Evolutionary conservation across 371 early-diverging fungal genomes (phyloP).

Genomic region (Mucor plumbeus): DNA sequence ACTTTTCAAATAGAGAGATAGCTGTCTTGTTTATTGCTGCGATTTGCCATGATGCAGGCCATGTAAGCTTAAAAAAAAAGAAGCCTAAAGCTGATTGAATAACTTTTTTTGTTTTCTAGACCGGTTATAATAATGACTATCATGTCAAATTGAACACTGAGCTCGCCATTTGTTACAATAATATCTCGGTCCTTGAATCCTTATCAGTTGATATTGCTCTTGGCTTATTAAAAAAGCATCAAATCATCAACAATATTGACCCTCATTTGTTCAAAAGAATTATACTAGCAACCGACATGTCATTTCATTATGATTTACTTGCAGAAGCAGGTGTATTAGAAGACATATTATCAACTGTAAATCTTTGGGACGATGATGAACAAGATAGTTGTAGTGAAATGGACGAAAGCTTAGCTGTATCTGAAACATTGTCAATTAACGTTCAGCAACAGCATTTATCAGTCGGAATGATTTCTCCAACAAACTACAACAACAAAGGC

Average conservation of each 20-base stretch:
- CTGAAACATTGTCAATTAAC: constrained; percentile 6
- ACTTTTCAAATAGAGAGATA: constrained; percentile 65
- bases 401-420: background rate
- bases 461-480: background rate
- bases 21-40: constrained; percentile 77
- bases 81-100: background rate
- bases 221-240: constrained; percentile 65
- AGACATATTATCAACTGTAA: constrained; percentile 14
- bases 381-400: background rate
- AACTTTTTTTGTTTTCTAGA: constrained; percentile 47
- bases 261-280: constrained; percentile 15
- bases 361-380: constrained; percentile 4
- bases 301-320: constrained; percentile 73
- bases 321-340: constrained; percentile 44
- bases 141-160: constrained; percentile 79
- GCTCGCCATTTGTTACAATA: constrained; percentile 65
- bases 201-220: constrained; percentile 74
- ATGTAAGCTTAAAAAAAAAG: constrained; percentile 80
- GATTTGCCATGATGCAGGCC: constrained; percentile 88
- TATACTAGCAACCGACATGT: constrained; percentile 86
- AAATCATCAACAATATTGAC: constrained; percentile 32
- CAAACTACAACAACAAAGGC: background rate
- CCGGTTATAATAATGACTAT: constrained; percentile 86
- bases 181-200: constrained; percentile 80
- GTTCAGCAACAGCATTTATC: background rate